phyloP scores from a whole-genome alignment of 1,139 yeast species.

The Groenewaldozyma auringiensis region DNA sequence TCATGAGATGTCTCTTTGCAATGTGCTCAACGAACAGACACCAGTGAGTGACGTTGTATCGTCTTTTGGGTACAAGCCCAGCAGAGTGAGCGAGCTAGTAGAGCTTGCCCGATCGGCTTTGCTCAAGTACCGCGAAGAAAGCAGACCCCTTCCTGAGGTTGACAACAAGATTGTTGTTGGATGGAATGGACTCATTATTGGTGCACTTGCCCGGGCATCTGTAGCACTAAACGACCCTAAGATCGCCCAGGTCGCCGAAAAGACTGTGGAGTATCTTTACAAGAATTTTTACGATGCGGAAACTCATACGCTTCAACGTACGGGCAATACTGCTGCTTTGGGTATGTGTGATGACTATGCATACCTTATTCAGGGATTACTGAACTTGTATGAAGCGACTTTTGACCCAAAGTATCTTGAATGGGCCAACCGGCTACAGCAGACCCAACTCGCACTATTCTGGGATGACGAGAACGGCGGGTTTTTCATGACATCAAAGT shows the following conservation, averaged over 20 bases:
- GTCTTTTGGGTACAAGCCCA: constrained; percentile 25
- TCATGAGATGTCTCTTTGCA: constrained; percentile 27
- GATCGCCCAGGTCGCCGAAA: constrained; percentile 3
- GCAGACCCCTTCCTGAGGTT: constrained; percentile 26
- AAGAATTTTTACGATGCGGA: constrained; percentile 20
- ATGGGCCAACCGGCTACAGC: constrained; percentile 30
- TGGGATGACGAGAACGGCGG: constrained; percentile 32
- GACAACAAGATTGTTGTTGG: constrained; percentile 31
- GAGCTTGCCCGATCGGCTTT: constrained; percentile 21
- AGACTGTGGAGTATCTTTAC: constrained; percentile 25
- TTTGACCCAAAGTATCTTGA: constrained; percentile 24
- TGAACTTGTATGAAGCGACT: constrained; percentile 32
- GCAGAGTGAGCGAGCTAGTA: constrained; percentile 19
- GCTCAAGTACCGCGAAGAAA: constrained; percentile 21
- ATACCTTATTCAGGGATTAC: constrained; percentile 29
- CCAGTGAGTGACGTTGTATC: constrained; percentile 25
- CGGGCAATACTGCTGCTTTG: constrained; percentile 15
- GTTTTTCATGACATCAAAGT: constrained; percentile 24
- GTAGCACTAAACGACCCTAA: constrained; percentile 22
- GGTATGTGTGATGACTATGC: constrained; percentile 36
- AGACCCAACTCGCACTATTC: constrained; percentile 27
- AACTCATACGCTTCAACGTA: constrained; percentile 18
- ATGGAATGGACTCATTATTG: constrained; percentile 34
- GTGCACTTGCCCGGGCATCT: constrained; percentile 31
- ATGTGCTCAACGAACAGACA: constrained; percentile 24